Evolutionary conservation across 208 protist species (phyloP).

Genomic region (Polymyxa betae): DNA sequence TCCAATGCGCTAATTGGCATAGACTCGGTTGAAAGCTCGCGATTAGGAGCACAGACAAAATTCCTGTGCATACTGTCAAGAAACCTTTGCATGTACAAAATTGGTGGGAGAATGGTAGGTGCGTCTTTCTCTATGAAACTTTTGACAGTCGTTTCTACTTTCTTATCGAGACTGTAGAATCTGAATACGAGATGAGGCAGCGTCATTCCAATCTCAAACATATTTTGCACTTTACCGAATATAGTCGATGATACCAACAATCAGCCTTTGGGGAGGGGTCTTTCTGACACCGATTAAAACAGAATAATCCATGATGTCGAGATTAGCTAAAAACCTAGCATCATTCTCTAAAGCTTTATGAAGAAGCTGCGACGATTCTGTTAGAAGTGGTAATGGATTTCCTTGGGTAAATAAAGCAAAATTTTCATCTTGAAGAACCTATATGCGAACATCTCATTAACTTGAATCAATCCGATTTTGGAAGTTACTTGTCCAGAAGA

Average conservation of each 20-base stretch:
- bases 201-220: neutral
- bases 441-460: neutral
- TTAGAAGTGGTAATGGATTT: neutral
- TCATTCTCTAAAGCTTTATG: neutral
- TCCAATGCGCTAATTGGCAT: conserved; percentile 27
- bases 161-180: conserved; percentile 32
- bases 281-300: neutral
- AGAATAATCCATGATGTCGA: conserved; percentile 52
- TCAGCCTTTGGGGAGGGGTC: neutral
- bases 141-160: conserved; percentile 26
- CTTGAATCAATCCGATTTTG: neutral
- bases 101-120: conserved; percentile 10
- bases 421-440: conserved; percentile 51
- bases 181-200: neutral
- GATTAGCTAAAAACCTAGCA: neutral
- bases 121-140: neutral
- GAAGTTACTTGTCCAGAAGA: neutral
- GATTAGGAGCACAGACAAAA: conserved; percentile 22
- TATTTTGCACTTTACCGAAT: neutral
- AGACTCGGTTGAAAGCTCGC: neutral
- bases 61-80: neutral
- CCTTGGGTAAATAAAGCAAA: neutral
- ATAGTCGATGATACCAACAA: conserved; percentile 48
- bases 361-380: neutral
- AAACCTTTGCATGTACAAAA: conserved; percentile 43